A percentile compares a stretch with the other conserved stretches of the same genome.
Conservation (phyloP, 768 basidiomycete species). For the Lepiota subincarnata region DNA sequence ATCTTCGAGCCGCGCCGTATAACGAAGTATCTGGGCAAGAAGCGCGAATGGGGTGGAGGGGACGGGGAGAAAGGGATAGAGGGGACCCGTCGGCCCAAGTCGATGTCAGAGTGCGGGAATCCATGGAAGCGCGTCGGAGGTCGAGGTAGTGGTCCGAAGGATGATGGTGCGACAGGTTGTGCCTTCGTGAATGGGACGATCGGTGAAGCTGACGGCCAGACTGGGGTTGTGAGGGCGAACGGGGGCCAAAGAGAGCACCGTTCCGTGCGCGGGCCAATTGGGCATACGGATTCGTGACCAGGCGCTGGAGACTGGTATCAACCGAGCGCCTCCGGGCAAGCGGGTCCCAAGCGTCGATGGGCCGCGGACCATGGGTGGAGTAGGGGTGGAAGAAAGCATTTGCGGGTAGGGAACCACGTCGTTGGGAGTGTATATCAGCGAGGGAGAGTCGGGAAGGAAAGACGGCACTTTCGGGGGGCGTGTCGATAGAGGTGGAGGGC, state of each 20-base stretch:
- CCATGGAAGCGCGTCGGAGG: constrained; percentile 39
- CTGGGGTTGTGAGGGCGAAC: constrained; percentile 23
- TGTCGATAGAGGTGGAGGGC: constrained; percentile 32
- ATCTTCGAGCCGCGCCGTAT: constrained; percentile 45
- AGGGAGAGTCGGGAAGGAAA: constrained; percentile 28
- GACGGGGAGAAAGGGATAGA: constrained; percentile 42
- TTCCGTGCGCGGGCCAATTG: constrained; percentile 50
- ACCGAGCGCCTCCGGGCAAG: constrained; percentile 41
- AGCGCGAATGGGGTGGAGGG: constrained; percentile 38
- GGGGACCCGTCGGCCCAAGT: constrained; percentile 27
- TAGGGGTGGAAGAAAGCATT: constrained; percentile 32
- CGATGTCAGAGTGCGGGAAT: constrained; percentile 34
- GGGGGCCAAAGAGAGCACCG: constrained; percentile 36
- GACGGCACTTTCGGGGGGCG: constrained; percentile 31
- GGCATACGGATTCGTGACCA: constrained; percentile 48
- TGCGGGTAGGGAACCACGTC: constrained; percentile 57
- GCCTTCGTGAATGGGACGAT: constrained; percentile 18
- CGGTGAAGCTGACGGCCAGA: constrained; percentile 24
- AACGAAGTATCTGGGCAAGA: constrained; percentile 49
- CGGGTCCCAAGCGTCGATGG: constrained; percentile 40
- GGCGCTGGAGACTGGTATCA: constrained; percentile 44
- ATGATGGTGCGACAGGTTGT: constrained; percentile 16
- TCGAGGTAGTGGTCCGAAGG: constrained; percentile 34
- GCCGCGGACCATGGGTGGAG: constrained; percentile 30
- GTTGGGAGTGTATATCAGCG: constrained; percentile 29